Evolutionary conservation across 805 yeast genomes (phyloP).

Genomic region (Kuraishia ogatae): DNA sequence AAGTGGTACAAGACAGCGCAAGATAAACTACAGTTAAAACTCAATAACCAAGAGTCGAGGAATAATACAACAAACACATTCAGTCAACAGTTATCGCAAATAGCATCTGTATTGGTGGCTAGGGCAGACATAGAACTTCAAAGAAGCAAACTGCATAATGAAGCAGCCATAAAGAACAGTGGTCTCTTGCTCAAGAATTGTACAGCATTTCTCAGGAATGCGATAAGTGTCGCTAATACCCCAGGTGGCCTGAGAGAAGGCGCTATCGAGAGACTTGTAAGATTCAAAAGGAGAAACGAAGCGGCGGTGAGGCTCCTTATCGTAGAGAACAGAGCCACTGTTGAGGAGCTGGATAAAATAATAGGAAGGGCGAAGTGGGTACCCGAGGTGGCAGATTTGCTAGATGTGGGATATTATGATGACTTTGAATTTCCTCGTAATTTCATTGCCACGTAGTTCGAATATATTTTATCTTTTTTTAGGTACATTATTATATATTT

Average conservation of each 20-base stretch:
- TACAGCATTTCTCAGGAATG: constrained; percentile 34
- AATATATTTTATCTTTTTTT: too few relatives aligned
- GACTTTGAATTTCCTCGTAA: background rate
- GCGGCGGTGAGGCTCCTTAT: constrained; percentile 37
- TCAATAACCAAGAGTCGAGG: constrained; percentile 1
- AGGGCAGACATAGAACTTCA: constrained; percentile 46
- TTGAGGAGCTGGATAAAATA: background rate
- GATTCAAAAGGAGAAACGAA: constrained; percentile 34
- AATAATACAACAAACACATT: constrained; percentile 11
- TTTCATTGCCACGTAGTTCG: too few relatives aligned
- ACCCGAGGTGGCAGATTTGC: background rate
- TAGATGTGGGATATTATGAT: background rate
- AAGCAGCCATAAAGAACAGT: constrained; percentile 22
- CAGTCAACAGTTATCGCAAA: constrained; percentile 20
- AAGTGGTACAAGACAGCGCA: constrained; percentile 29
- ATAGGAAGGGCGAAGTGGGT: background rate
- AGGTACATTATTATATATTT: too few relatives aligned
- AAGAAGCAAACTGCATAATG: constrained; percentile 26
- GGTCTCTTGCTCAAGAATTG: constrained; percentile 28
- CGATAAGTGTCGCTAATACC: constrained; percentile 32
- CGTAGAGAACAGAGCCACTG: constrained; percentile 27
- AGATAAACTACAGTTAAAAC: constrained; percentile 16
- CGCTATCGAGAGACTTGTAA: constrained; percentile 29
- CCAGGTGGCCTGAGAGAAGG: constrained; percentile 46
- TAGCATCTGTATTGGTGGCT: constrained; percentile 36